Base-by-base conservation (phyloP, 1,284 basidiomycete species). In the Coniferiporia sulphurascens region DNA sequence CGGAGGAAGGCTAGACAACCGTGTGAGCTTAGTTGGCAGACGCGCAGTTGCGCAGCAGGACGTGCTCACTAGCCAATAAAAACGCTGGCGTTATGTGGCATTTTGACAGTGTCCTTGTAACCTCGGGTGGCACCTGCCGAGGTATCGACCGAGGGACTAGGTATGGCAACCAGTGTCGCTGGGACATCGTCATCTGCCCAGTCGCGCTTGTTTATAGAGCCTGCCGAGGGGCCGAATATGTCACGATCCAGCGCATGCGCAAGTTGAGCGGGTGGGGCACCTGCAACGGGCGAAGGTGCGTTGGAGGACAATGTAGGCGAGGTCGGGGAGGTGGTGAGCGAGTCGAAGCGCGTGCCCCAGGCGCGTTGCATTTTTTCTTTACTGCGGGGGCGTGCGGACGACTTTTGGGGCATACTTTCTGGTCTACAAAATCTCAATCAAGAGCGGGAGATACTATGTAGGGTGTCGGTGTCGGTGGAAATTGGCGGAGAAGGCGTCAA, bases 321-420 rank as follows among this genome's bases (percentile, higher is more conserved):
- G 63, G 62, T 55, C 61, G 63, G 59, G 41, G 70, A 70, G 57
- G 72, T 72, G 48, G 56, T 59, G 50, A 82, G 72, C 13, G 76
- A 72, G 70, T 88, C 87, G 64, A 85, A 89, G 67, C 87, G 86
- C 64, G 84, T 85, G 43, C 86, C 86, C 86, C 86, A 89, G 56
- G 80, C 68, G 59, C 82, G 76, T 0, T 55, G 52, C 19, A 19
- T 15, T n/a, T 53, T 41, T 6, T 59, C 58, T 52, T 46, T 52
- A 17, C 52, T 50, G 38, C 59, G 53, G 7, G 55, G 19, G 34
- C 58, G 53, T 3, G 52, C 44, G 32, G 52, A 19, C 13, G 46
- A n/a, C 22, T 56, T 56, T 48, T 44, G 44, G 34, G 45, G 52
- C 56, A 52, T 58, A 41, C 38, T 41, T 38, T 6, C 22, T 45